Evolutionary conservation across 2,329 filamentous ascomycete species (phyloP).

Genomic region (Stachybotrys chartarum): DNA sequence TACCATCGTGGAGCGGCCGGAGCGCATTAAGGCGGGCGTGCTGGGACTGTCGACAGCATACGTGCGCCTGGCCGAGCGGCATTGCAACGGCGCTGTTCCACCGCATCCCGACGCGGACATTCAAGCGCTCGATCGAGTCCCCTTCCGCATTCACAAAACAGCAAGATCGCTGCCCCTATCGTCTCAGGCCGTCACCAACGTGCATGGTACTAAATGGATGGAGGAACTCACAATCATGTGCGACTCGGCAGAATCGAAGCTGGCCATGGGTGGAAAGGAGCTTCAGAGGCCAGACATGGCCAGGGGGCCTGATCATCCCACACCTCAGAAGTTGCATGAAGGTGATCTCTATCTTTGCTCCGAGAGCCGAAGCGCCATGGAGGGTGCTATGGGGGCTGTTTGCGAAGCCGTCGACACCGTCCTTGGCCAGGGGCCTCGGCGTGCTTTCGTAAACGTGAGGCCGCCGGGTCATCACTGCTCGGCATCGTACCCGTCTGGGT

Average conservation of each 20-base stretch:
- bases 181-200: slow-evolving; percentile 75
- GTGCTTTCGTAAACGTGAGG: slow-evolving; percentile 86
- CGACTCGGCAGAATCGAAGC: slow-evolving; percentile 66
- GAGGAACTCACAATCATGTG: slow-evolving; percentile 83
- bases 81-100: slow-evolving; percentile 63
- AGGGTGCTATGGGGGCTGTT: slow-evolving; percentile 86
- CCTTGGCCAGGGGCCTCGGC: slow-evolving; percentile 58
- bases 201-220: slow-evolving; percentile 93
- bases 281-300: background rate
- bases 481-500: slow-evolving; percentile 80
- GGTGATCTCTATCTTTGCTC: slow-evolving; percentile 87
- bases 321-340: slow-evolving; percentile 62
- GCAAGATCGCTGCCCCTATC: slow-evolving; percentile 62
- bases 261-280: slow-evolving; percentile 52
- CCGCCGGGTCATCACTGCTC: slow-evolving; percentile 97
- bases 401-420: slow-evolving; percentile 88
- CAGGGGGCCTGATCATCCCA: slow-evolving; percentile 34
- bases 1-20: slow-evolving; percentile 88
- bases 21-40: slow-evolving; percentile 77
- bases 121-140: slow-evolving; percentile 49
- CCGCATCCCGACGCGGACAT: slow-evolving; percentile 57
- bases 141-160: slow-evolving; percentile 83
- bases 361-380: slow-evolving; percentile 79
- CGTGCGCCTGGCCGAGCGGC: slow-evolving; percentile 76
- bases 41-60: slow-evolving; percentile 82